These are phyloP conservation scores for Leccinum cinnamomeum DNA, from an alignment of 1,284 basidiomycete species.

Conservation along the genomic window DNA sequence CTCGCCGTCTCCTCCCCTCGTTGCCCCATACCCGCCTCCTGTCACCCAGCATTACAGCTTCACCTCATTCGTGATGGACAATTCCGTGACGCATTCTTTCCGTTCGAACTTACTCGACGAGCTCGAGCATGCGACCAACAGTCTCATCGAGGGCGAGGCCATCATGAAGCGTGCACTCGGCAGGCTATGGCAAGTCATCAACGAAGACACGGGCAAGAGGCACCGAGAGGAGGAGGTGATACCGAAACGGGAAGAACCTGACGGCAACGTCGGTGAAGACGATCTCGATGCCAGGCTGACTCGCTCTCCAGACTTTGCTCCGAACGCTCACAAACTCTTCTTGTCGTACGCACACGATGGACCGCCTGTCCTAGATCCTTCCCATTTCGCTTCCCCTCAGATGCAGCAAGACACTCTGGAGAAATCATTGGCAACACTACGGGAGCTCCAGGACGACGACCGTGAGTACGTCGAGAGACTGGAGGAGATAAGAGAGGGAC, in stretches of 20 bases:
- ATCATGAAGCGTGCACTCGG: slow-evolving; percentile 69
- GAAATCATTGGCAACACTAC: slow-evolving; percentile 65
- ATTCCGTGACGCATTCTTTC: slow-evolving; percentile 77
- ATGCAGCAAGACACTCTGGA: slow-evolving; percentile 67
- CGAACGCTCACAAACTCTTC: slow-evolving; percentile 65
- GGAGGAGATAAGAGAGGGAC: slow-evolving; percentile 72
- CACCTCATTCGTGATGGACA: slow-evolving; percentile 82
- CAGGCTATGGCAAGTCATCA: slow-evolving; percentile 74
- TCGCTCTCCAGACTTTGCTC: slow-evolving; percentile 64
- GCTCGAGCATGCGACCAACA: slow-evolving; percentile 73
- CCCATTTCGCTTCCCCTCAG: slow-evolving; percentile 62
- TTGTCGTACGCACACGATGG: slow-evolving; percentile 48
- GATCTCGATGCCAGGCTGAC: slow-evolving; percentile 51
- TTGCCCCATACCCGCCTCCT: slow-evolving; percentile 69
- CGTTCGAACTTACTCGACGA: slow-evolving; percentile 74
- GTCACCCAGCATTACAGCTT: slow-evolving; percentile 66
- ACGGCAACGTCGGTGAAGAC: slow-evolving; percentile 50
- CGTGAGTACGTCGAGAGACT: slow-evolving; percentile 78
- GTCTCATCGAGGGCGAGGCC: slow-evolving; percentile 76
- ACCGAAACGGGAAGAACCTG: slow-evolving; percentile 68
- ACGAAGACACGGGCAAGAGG: slow-evolving; percentile 55
- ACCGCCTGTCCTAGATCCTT: slow-evolving; percentile 50
- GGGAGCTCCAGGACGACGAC: slow-evolving; percentile 78
- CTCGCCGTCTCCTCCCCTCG: slow-evolving; percentile 56
- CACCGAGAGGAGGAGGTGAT: slow-evolving; percentile 43